A percentile compares a stretch with the other conserved stretches of the same genome.
phyloP scores from a whole-genome alignment of 2,329 filamentous ascomycete species.

The Coleophoma crateriformis region DNA sequence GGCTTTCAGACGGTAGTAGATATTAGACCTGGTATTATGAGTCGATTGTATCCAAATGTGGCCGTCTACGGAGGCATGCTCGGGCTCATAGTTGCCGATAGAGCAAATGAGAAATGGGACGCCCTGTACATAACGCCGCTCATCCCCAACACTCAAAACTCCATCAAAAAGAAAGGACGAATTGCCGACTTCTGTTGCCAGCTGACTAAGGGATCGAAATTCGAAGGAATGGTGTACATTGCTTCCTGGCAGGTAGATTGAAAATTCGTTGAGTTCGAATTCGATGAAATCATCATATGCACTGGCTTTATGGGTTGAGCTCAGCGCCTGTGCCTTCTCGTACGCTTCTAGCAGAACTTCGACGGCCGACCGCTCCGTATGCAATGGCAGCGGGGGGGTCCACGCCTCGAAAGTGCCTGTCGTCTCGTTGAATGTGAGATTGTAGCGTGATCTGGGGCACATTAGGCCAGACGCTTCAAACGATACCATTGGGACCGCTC shows the following conservation, averaged over 20 bases:
- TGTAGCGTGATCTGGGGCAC: no score
- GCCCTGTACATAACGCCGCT: conserved; percentile 41
- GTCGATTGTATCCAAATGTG: conserved; percentile 61
- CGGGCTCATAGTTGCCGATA: conserved; percentile 59
- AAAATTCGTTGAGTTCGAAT: conserved; percentile 51
- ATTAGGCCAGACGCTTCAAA: no score
- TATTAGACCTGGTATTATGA: conserved; percentile 30
- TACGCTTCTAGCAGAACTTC: no score
- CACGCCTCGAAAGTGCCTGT: no score
- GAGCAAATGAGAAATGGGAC: conserved; percentile 54
- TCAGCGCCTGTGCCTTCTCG: no score
- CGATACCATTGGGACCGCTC: no score
- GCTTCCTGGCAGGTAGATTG: conserved; percentile 41
- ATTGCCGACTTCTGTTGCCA: conserved; percentile 34
- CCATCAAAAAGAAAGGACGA: conserved; percentile 54
- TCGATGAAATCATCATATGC: conserved; percentile 26
- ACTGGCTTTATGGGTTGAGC: no score
- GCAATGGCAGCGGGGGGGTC: no score
- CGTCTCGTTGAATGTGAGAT: no score
- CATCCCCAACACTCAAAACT: conserved; percentile 39
- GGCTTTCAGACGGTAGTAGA: conserved; percentile 59
- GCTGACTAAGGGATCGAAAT: conserved; percentile 48
- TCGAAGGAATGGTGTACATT: conserved; percentile 34
- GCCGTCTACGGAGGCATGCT: conserved; percentile 39
- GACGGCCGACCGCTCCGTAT: no score